Base-by-base conservation (phyloP, 1,284 basidiomycete genomes). In the Cutaneotrichosporon spelunceum region DNA sequence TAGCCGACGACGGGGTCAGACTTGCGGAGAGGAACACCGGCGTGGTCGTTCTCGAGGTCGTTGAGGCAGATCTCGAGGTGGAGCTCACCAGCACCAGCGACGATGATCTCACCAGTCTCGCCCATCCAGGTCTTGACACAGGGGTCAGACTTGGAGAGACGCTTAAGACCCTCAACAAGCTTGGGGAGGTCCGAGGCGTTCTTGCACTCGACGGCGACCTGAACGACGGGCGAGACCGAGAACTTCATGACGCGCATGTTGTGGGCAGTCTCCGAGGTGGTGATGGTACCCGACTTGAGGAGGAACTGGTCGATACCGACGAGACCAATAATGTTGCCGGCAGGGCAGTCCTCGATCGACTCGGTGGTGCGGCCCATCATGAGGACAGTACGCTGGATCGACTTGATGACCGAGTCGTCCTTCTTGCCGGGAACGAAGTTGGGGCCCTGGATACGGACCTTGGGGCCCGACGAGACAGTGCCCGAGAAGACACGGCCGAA, bases 181-280 rank as follows among this genome's bases (percentile, higher is more conserved):
- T 99, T 99, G 78, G 95, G 95, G 64, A 99, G 85, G 85, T 99
- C 95, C 69, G 93, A 87, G 69, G 95, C 94, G 82, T 99, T 99
- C 90, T 99, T 99, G 82, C 98, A 95, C 83, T 99, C 96, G 77
- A 99, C 96, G 72, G 95, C 93, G 78, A 98, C 93, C 81, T 90
- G 96, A 54, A 99, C 96, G 87, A 99, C 96, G 75, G 95, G 96
- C 48, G 96, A 99, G 68, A 99, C 96, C 79, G 93, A 95, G 87
- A 95, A 96, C 85, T 91, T 93, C 95, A 99, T 99, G 82, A 99
- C 94, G 84, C 85, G 93, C 92, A 99, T 96, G 87, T 99, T 99
- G 87, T 99, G 96, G 58, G 96, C 96, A 62, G 94, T 97, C 83
- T 99, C 96, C 63, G 92, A 93, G 67, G 89, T 88, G 68, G 96